Conservation (phyloP, 495 filamentous ascomycete species). For the Neurospora pannonica region DNA sequence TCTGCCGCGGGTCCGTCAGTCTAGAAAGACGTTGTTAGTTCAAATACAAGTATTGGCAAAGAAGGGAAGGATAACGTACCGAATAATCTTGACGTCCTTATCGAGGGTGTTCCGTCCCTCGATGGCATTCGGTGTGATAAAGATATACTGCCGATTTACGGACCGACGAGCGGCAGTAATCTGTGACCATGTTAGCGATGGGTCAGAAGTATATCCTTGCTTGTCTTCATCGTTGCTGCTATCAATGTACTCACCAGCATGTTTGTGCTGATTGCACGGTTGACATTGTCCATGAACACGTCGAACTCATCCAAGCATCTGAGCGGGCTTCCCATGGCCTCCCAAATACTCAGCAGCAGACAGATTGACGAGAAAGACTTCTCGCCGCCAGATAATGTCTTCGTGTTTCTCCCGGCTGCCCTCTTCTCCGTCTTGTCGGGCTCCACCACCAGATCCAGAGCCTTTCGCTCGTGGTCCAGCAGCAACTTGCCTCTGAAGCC, state of each 20-base stretch:
- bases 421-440: constrained; percentile 66
- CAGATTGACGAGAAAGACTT: constrained; percentile 97
- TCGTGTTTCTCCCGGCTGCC: constrained; percentile 66
- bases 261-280: constrained; percentile 83
- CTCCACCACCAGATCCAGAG: constrained; percentile 69
- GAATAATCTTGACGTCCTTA: constrained; percentile 75
- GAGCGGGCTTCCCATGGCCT: constrained; percentile 93
- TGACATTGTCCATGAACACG: constrained; percentile 98
- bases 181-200: constrained; percentile 28
- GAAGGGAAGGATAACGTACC: constrained; percentile 42
- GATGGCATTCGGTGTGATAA: constrained; percentile 92
- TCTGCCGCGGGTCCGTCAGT: constrained; percentile 51
- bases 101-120: constrained; percentile 55
- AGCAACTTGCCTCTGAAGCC: constrained; percentile 75
- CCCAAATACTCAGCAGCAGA: constrained; percentile 85
- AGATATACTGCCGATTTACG: constrained; percentile 84
- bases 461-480: constrained; percentile 63
- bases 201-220: not conserved
- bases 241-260: constrained; percentile 64
- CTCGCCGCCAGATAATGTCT: constrained; percentile 89
- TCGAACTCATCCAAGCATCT: constrained; percentile 97
- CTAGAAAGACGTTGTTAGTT: constrained; percentile 25
- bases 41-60: not conserved
- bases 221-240: not conserved
- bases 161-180: constrained; percentile 74